Evolutionary conservation across 805 yeast genomes (phyloP).

Genomic region (Pichia phayaonensis): DNA sequence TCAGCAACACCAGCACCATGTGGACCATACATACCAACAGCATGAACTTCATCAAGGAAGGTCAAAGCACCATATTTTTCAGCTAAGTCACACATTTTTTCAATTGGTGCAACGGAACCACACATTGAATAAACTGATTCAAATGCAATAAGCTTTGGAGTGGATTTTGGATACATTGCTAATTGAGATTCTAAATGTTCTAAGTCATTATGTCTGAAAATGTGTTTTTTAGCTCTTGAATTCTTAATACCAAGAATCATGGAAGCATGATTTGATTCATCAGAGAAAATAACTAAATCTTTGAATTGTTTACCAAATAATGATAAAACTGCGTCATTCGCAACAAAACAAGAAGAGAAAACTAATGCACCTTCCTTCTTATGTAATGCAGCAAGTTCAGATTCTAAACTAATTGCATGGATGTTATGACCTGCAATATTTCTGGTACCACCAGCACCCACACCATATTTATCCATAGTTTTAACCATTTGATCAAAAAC

Average conservation of each 20-base stretch:
- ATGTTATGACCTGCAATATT: constrained; percentile 96
- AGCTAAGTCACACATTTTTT: constrained; percentile 87
- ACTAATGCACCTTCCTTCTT: constrained; percentile 93
- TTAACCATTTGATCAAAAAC: constrained; percentile 71
- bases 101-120: constrained; percentile 93
- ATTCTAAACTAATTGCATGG: constrained; percentile 82
- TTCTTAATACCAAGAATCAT: constrained; percentile 95
- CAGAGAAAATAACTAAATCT: constrained; percentile 86
- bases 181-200: constrained; percentile 73
- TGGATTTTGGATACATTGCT: constrained; percentile 71
- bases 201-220: constrained; percentile 87
- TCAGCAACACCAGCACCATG: constrained; percentile 99
- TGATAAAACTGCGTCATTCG: constrained; percentile 91
- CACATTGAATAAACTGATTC: constrained; percentile 98
- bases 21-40: constrained; percentile 98
- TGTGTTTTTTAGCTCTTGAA: constrained; percentile 79
- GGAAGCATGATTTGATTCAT: constrained; percentile 91
- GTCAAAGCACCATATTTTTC: constrained; percentile 97
- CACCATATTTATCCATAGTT: constrained; percentile 83
- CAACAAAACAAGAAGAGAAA: constrained; percentile 92
- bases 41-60: constrained; percentile 96
- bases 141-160: constrained; percentile 93
- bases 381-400: constrained; percentile 83
- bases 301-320: constrained; percentile 86
- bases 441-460: constrained; percentile 99